A percentile compares a stretch with the other conserved stretches of the same genome.
Conservation (phyloP, 2,329 filamentous ascomycete genomes). For the Chaetomiaceae sp. region DNA sequence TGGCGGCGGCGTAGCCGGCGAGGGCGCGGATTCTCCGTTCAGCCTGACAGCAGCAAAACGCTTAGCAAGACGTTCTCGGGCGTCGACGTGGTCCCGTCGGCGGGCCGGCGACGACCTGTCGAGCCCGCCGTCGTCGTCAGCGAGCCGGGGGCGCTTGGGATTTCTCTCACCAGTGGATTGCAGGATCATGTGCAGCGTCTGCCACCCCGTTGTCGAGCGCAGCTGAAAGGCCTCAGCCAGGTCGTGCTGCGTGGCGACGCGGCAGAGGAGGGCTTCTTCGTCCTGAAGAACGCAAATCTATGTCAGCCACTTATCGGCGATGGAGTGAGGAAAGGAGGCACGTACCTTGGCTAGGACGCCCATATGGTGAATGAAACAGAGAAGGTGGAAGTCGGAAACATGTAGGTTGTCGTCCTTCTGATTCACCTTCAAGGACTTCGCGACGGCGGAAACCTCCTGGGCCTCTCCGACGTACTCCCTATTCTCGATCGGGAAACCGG, state of each 20-base stretch:
- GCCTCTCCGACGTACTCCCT: constrained; percentile 78
- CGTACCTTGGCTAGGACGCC: constrained; percentile 78
- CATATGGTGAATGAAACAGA: constrained; percentile 79
- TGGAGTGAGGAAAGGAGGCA: constrained; percentile 8
- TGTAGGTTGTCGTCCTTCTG: constrained; percentile 51
- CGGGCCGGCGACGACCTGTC: background rate
- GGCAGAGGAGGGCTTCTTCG: constrained; percentile 79
- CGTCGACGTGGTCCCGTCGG: constrained; percentile 24
- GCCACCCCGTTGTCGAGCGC: constrained; percentile 84
- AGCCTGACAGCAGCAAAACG: constrained; percentile 61
- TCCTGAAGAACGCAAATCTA: constrained; percentile 59
- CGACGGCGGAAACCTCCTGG: constrained; percentile 67
- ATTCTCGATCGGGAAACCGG: constrained; percentile 85
- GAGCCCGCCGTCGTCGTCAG: constrained; percentile 29
- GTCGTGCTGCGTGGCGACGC: constrained; percentile 75
- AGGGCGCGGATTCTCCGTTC: constrained; percentile 34
- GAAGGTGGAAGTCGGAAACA: constrained; percentile 87
- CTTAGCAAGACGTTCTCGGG: constrained; percentile 56
- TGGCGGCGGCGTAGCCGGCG: background rate
- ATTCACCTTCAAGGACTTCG: constrained; percentile 60
- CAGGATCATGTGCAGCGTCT: constrained; percentile 86
- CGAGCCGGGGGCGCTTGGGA: constrained; percentile 60
- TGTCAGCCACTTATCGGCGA: too few relatives aligned
- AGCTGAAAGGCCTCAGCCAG: constrained; percentile 75
- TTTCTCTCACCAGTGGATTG: constrained; percentile 95